Evolutionary conservation across 129 eudicot species (phyloP), one percentile per base, ranked within the genome.

Genomic region (Helichrysum umbraculigerum): DNA sequence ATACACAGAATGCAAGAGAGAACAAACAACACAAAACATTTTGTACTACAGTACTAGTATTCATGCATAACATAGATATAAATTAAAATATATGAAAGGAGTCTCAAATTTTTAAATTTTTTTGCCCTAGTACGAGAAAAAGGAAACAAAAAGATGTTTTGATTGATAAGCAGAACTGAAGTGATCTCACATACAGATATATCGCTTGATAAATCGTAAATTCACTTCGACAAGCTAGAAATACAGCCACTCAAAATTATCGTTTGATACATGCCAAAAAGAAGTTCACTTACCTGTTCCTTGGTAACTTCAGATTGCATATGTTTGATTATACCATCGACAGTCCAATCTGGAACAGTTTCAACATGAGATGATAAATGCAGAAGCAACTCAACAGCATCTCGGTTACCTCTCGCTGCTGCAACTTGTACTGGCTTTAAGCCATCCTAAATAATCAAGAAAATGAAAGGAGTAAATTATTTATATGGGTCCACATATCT

Each of bases 351-450:
- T 75, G 83, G 70, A 81, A 93, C 76, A 42, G 67, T 72, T 76
- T 83, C 70, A 29, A 85, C 44, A 63, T 68, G 86, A 17, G 85
- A 81, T 35, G 98, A 86, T 64, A 87, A 78, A 7, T 96, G 88
- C 61, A 91, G 71, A 71, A 93, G 88, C 64, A 91, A 75, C 85
- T 89, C 91, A 66, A 93, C 97, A 69, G 85, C 91, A 66, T 8
- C 66, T 19, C 79, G 72, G 68, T 88, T 85, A 44, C 96, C 90
- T 77, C 93, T 83, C 30, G 85, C 86, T 33, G 96, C 98, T 74
- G 98, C 97, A 56, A 91, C 90, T 74, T 93, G 96, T 68, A 93
- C 78, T 12, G 98, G 88, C 82, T 82, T 88, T 65, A 68, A 62
- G n/a, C 87, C 96, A 75, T 93, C 97, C 98, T 93, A 88, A 30